Conservation (phyloP, 495 filamentous ascomycete species). For the Trichoderma virens region DNA sequence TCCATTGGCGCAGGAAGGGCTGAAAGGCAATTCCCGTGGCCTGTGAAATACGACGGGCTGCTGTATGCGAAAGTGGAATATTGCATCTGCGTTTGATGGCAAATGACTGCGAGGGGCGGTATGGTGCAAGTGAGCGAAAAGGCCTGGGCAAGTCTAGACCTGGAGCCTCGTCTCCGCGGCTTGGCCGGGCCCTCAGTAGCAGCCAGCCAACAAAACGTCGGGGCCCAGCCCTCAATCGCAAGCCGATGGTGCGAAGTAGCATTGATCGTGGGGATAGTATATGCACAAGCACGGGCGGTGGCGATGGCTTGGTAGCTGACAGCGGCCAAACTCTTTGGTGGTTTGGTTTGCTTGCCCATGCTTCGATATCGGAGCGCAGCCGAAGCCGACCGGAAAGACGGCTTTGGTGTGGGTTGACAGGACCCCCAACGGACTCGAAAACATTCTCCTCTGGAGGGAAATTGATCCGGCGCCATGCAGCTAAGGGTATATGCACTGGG, state of each 20-base stretch:
- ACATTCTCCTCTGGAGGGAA: too few relatives aligned
- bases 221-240: too few relatives aligned
- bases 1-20: too few relatives aligned
- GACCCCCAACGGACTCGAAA: too few relatives aligned
- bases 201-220: too few relatives aligned
- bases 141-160: constrained; percentile 1
- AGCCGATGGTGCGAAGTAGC: too few relatives aligned
- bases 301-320: too few relatives aligned
- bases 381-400: not conserved
- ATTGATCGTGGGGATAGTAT: too few relatives aligned
- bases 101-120: not conserved
- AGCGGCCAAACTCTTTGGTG: not conserved
- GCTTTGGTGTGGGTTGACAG: too few relatives aligned
- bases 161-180: not conserved
- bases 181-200: not conserved
- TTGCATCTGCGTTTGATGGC: not conserved
- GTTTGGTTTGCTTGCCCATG: not conserved
- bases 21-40: not conserved
- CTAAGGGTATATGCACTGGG: too few relatives aligned
- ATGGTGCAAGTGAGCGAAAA: not conserved
- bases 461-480: too few relatives aligned
- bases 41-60: not conserved
- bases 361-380: constrained; percentile 1
- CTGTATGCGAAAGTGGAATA: not conserved
- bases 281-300: too few relatives aligned